Base-by-base conservation (phyloP, 2,329 filamentous ascomycete genomes). In the Trichoderma brevicompactum region DNA sequence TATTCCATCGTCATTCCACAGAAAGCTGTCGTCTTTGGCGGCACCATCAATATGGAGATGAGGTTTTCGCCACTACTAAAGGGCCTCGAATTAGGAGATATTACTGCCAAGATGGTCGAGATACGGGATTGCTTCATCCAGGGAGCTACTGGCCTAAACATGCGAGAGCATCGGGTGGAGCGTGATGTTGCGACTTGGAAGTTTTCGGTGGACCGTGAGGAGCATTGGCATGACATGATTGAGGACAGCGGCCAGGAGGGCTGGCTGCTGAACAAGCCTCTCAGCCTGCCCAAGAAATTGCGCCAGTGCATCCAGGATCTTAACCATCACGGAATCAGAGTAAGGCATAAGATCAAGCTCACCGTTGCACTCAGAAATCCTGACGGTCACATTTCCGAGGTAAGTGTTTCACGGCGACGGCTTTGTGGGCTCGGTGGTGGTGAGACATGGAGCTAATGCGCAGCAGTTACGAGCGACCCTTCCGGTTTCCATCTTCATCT, bases 1-100 rank as follows among this genome's bases (percentile, higher is more conserved):
- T 99, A 99, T 79, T 94, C 92, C 36, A 93, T 99, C 68, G 88
- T 92, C 65, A 92, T 96, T 10, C 94, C 95, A 0, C 94, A 92
- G 73, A 97, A 97, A 80, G 95, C 95, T 2, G 90, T 97, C 62
- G 91, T 97, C 17, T 96, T 97, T 72, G 95, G 95, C 56, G 96
- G 92, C n/a, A 85, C 85, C 23, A 88, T 98, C 55, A 87, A 89
- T 1, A 84, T 97, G 66, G 89, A 96, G 71, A 94, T 97, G 80
- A 88, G 91, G 68, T 88, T 98, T 68, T 92, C 93, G 1, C 94
- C 94, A 0, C 81, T 98, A 2, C 82, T 97, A 59, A 98, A 99
- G 77, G 94, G 93, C 2, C 82, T 99, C 15, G 88, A 89, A 67
- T 87, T 98, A 67, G 92, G 92, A n/a, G 89, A 89, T 59, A 90